Evolutionary conservation across 1,284 basidiomycete genomes (phyloP).

Genomic region (Ceratobasidium sp.): DNA sequence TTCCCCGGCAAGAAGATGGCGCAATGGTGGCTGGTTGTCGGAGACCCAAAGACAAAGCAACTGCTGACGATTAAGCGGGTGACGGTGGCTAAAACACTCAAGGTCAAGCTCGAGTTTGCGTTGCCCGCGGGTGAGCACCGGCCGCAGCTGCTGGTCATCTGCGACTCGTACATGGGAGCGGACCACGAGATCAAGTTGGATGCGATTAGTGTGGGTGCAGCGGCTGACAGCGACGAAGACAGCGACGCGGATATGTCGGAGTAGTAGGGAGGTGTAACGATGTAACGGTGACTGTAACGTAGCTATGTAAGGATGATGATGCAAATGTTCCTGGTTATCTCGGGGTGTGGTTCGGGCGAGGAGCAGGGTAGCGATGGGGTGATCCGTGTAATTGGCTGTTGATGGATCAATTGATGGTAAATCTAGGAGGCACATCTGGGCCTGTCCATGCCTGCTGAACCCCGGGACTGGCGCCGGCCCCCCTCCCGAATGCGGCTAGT

Average conservation of each 20-base stretch:
- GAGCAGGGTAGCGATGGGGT: not conserved
- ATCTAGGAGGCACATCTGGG: constrained; percentile 8
- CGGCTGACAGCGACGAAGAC: constrained; percentile 82
- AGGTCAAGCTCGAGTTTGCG: constrained; percentile 90
- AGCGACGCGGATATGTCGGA: constrained; percentile 52
- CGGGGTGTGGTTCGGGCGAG: not conserved
- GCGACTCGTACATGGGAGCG: constrained; percentile 90
- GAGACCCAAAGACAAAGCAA: constrained; percentile 79
- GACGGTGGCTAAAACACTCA: constrained; percentile 83
- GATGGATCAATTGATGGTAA: constrained; percentile 6
- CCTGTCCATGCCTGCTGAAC: not conserved
- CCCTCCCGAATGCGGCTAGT: not conserved
- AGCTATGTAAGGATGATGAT: not conserved
- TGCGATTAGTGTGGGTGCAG: constrained; percentile 86
- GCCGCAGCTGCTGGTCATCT: constrained; percentile 92
- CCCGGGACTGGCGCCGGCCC: not conserved
- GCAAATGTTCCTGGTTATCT: not conserved
- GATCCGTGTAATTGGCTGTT: not conserved
- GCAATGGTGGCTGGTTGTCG: constrained; percentile 98
- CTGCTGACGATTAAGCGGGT: constrained; percentile 96
- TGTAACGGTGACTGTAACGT: constrained; percentile 6
- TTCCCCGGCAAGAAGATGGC: constrained; percentile 93
- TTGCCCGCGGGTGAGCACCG: constrained; percentile 85
- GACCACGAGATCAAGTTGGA: constrained; percentile 91
- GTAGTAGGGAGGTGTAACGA: not conserved